phyloP scores from a whole-genome alignment of 2,329 filamentous ascomycete species.

The Emergomyces pasteurianus region DNA sequence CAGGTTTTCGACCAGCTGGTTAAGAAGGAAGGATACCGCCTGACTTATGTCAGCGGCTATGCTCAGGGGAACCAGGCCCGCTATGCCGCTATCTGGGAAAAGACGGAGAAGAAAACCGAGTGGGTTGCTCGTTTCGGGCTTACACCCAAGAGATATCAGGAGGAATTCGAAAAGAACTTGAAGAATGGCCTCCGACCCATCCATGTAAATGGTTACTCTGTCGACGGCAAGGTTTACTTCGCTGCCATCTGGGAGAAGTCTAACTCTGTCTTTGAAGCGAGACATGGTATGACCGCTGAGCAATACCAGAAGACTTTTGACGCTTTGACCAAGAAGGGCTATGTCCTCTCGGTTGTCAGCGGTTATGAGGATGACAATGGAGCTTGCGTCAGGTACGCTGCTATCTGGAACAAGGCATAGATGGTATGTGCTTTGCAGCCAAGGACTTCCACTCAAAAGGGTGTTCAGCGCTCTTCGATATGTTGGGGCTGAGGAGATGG shows the following conservation, averaged over 20 bases:
- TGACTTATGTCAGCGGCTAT: constrained; percentile 9
- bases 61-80: constrained; percentile 3
- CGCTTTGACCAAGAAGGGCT: constrained; percentile 3
- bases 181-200: background rate
- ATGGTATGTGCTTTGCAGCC: background rate
- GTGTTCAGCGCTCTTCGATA: background rate
- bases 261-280: constrained; percentile 2
- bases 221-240: constrained; percentile 5
- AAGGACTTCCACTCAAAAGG: background rate
- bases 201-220: constrained; percentile 6
- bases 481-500: background rate
- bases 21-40: constrained; percentile 3
- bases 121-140: constrained; percentile 6
- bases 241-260: constrained; percentile 9
- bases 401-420: constrained; percentile 5
- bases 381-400: constrained; percentile 1
- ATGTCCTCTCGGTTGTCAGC: constrained; percentile 5
- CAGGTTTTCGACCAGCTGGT: constrained; percentile 2
- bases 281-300: constrained; percentile 3
- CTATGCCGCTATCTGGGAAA: constrained; percentile 9
- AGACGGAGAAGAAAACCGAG: background rate
- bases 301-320: constrained; percentile 6
- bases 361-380: constrained; percentile 3
- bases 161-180: constrained; percentile 4
- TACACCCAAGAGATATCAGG: background rate